Base-by-base conservation (phyloP, 176 grass and related monocot genomes). In the Tillandsia fasciculata region DNA sequence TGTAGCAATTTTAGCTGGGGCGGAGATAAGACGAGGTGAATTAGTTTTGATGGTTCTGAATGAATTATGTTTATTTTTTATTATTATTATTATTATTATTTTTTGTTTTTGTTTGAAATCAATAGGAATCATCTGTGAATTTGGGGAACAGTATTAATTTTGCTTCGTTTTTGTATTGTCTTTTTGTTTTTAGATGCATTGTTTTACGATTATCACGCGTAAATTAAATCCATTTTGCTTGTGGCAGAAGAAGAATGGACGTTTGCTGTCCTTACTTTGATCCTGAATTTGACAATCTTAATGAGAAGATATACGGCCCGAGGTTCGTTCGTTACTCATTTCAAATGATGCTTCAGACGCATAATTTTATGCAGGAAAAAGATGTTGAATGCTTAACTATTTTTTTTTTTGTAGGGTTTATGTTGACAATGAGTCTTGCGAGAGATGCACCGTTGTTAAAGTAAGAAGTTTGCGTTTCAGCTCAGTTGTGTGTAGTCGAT, bases 341-440 rank as follows among this genome's bases (percentile, higher is more conserved):
- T 74, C 10, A 9, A 53, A 52, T 51, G n/a, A 53, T 67, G 10
- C 29, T 42, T 9, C 12, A 77, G 56, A 68, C 1, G 13, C 26
- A 26, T 50, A 49, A 66, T 53, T 53, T 65, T n/a, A 28, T 68
- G 49, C 8, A 9, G 48, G 56, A 2, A 48, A 70, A 14, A 11
- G 17, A 64, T 76, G 20, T 10, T 64, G 29, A 56, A 42, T 42
- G 0, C 0, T 47, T 24, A 22, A 15, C n/a, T 20, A 66, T 66
- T 9, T 59, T 76, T 28, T 66, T 59, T 76, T 28, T 66, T 83
- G 24, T 72, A 87, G 85, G 80, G 80, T 87, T 20, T 63, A 64
- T 26, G 80, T 87, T 15, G 85, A 87, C 72, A 83, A 87, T 52
- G 85, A 87, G 1, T 83, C 85, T 49, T 87, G 85, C 65, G 67